Base-by-base conservation (phyloP, 1,284 basidiomycete genomes). In the Chiua sp. region DNA sequence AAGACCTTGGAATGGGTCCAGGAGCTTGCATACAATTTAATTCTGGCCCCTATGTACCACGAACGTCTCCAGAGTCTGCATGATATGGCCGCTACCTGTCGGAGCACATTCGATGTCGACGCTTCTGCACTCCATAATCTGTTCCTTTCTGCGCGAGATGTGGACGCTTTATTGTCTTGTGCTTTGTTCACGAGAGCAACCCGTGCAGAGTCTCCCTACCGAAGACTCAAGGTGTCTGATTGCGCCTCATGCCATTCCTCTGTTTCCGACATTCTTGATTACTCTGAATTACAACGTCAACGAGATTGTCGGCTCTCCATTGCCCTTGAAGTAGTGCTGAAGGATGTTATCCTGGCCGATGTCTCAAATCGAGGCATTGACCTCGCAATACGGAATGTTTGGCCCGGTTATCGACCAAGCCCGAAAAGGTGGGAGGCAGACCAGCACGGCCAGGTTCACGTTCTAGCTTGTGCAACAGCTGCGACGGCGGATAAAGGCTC, bases 81-180 rank as follows among this genome's bases (percentile, higher is more conserved):
- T 37, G 71, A 76, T 39, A 72, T 74, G 44, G 78, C 77, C 1
- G 69, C 70, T 3, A 75, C 72, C 20, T 83, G 82, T 63, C 70
- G 76, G n/a, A 66, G 70, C 3, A 82, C 80, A 0, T 82, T 72
- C 42, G 75, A 78, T 57, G 75, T 77, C 8, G 75, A 75, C 53
- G 20, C 53, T 2, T n/a, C 54, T 2, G 59, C 69, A 48, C 20
- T 71, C 0, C 1, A 4, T 7, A 12, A 20, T 2, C 61, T 78
- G 0, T 59, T 78, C 4, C 20, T 35, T 16, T 67, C 65, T 16
- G 32, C 57, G 1, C 59, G 58, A 20, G 76, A 79, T 54, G 39
- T 78, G 8, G 55, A 68, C 2, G 62, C 72, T 3, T 65, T 78
- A 1, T 58, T 81, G 1, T 67, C 77, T 42, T 83, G 77, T 53